Evolutionary conservation across 805 yeast genomes (phyloP).

Genomic region (Wickerhamomyces canadensis): DNA sequence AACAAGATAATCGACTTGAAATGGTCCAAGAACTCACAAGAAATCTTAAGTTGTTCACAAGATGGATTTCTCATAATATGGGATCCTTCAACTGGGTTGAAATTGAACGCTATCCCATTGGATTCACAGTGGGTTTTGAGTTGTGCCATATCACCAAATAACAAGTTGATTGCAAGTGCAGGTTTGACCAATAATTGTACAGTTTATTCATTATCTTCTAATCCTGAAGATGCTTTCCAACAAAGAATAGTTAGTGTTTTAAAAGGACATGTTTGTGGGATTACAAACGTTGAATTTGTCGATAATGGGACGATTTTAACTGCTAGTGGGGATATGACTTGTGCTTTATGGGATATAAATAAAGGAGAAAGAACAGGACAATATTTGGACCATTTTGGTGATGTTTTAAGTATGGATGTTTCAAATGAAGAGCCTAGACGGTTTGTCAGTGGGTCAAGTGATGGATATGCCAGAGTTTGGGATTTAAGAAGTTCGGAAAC

Average conservation of each 20-base stretch:
- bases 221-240: slow-evolving; percentile 28
- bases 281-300: slow-evolving; percentile 69
- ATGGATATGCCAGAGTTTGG: slow-evolving; percentile 64
- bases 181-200: slow-evolving; percentile 81
- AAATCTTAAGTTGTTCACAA: slow-evolving; percentile 69
- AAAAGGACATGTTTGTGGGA: slow-evolving; percentile 80
- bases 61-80: slow-evolving; percentile 83
- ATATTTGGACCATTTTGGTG: slow-evolving; percentile 66
- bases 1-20: slow-evolving; percentile 64
- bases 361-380: slow-evolving; percentile 49
- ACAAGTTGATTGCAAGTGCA: slow-evolving; percentile 66
- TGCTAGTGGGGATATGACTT: slow-evolving; percentile 78
- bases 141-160: slow-evolving; percentile 67
- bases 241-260: slow-evolving; percentile 46
- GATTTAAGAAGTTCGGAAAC: slow-evolving; percentile 42
- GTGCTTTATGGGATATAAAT: slow-evolving; percentile 73
- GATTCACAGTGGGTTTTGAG: slow-evolving; percentile 77
- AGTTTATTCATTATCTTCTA: slow-evolving; percentile 42
- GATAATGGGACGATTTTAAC: slow-evolving; percentile 53
- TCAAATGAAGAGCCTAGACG: slow-evolving; percentile 20
- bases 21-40: slow-evolving; percentile 62
- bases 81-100: slow-evolving; percentile 72
- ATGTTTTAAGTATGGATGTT: slow-evolving; percentile 48
- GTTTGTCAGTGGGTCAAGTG: slow-evolving; percentile 64
- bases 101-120: slow-evolving; percentile 62